Evolutionary conservation across 768 basidiomycete genomes (phyloP).

Genomic region (Naganishia onofrii): DNA sequence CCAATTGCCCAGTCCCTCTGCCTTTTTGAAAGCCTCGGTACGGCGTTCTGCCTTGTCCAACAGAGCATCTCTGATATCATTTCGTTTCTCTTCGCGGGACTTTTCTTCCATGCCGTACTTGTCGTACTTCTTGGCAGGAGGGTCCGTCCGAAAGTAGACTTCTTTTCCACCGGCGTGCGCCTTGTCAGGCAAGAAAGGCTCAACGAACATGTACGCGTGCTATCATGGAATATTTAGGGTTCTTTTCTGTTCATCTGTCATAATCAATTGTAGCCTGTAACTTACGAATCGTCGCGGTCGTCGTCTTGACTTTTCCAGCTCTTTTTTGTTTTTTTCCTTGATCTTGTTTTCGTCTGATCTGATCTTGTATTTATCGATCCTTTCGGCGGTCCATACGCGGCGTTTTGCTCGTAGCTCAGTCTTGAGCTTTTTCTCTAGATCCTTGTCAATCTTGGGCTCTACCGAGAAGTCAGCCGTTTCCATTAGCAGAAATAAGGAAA

Average conservation of each 20-base stretch:
- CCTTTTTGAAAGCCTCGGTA: not conserved
- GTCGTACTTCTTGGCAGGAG: conserved; percentile 5
- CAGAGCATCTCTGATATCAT: not conserved
- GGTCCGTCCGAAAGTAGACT: conserved; percentile 7
- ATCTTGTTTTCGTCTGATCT: not conserved
- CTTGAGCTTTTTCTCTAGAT: not conserved
- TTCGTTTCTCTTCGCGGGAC: conserved; percentile 9
- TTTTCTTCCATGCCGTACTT: too few relatives aligned
- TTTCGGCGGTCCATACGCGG: conserved; percentile 5
- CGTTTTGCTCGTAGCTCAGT: not conserved
- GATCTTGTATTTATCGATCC: conserved; percentile 24
- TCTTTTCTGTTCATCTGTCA: too few relatives aligned
- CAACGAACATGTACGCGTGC: conserved; percentile 25
- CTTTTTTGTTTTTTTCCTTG: conserved; percentile 7
- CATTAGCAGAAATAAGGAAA: conserved; percentile 22
- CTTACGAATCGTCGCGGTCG: conserved; percentile 19
- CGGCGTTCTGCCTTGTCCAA: conserved; percentile 14
- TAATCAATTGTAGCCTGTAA: not conserved
- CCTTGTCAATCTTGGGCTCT: conserved; percentile 18
- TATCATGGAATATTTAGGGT: too few relatives aligned
- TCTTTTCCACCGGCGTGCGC: conserved; percentile 17
- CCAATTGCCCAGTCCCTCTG: conserved; percentile 26
- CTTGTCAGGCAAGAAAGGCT: conserved; percentile 17
- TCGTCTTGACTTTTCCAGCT: conserved; percentile 6
- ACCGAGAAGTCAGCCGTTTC: conserved; percentile 25